Evolutionary conservation across 2,329 filamentous ascomycete species (phyloP), one percentile per base, ranked within the genome.

Genomic region (Monosporascus sp.): DNA sequence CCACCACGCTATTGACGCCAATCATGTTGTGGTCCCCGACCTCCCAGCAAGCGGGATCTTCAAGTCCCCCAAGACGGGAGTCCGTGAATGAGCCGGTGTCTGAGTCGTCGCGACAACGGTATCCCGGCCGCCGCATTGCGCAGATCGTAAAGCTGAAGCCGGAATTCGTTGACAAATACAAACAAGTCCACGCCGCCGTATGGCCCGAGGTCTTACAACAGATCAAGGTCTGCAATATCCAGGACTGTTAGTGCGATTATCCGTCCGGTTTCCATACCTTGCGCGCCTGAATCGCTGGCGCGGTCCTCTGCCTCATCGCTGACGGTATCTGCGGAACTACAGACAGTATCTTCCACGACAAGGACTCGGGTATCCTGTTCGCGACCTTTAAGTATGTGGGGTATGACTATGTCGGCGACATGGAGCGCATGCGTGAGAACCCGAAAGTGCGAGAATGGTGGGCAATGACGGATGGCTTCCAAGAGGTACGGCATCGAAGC

Each of bases 341-440:
- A 88, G 87, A 91, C 63, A 88, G 83, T 59, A 88, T 92, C 66
- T 91, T 81, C 71, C 82, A 88, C 61, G 85, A 89, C 64, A 76
- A 84, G 14, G 71, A 68, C 5, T 78, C 79, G 0, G 72, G 80
- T 51, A 85, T 85, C 43, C 76, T 93, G 1, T 92, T 92, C 65
- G 86, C 87, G 0, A 84, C 76, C 24, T 90, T 91, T 76, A 91
- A 89, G 68, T 93, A 92, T 63, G 76, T 87, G n/a, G 89, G 89
- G 0, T 80, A 80, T 55, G 80, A 89, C 58, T 91, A 82, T 55
- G 84, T 81, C 2, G 85, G 77, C 9, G 89, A 93, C 65, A 92
- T 93, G 89, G 79, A 82, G 68, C 78, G 76, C 56, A 91, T 92
- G 88, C 77, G 79, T 1, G 82, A 82, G 53, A 90, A 91, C 61